Evolutionary conservation across 768 basidiomycete genomes (phyloP).

Genomic region (Lepiota venenata): DNA sequence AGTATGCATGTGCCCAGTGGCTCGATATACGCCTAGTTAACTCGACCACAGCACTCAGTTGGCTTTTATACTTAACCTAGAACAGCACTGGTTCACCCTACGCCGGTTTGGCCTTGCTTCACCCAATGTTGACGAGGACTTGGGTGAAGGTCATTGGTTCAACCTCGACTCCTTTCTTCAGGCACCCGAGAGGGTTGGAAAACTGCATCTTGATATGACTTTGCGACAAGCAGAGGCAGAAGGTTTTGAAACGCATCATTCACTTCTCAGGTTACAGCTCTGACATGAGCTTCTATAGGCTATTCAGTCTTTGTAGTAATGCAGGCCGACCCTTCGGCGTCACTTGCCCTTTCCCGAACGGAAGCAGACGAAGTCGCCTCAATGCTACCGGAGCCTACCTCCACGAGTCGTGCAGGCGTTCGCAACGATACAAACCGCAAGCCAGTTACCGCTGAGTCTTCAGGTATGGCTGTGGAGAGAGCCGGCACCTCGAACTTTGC

Average conservation of each 20-base stretch:
- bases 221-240: slow-evolving; percentile 84
- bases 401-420: slow-evolving; percentile 19
- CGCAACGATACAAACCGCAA: slow-evolving; percentile 2
- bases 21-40: background rate
- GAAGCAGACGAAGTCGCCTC: slow-evolving; percentile 72
- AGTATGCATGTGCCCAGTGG: slow-evolving; percentile 44
- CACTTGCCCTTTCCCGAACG: slow-evolving; percentile 55
- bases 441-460: background rate
- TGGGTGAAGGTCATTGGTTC: slow-evolving; percentile 74
- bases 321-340: slow-evolving; percentile 52
- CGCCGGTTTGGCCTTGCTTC: slow-evolving; percentile 68
- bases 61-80: slow-evolving; percentile 83
- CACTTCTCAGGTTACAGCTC: background rate
- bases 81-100: slow-evolving; percentile 88
- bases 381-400: slow-evolving; percentile 53
- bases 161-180: slow-evolving; percentile 78
- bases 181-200: slow-evolving; percentile 79
- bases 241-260: slow-evolving; percentile 41
- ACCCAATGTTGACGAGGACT: slow-evolving; percentile 37
- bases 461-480: background rate
- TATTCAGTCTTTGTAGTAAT: slow-evolving; percentile 81
- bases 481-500: slow-evolving; percentile 9
- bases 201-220: slow-evolving; percentile 81
- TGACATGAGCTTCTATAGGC: slow-evolving; percentile 36
- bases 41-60: slow-evolving; percentile 58